Evolutionary conservation across 805 yeast species (phyloP).

Genomic region (Hanseniaspora lindneri): DNA sequence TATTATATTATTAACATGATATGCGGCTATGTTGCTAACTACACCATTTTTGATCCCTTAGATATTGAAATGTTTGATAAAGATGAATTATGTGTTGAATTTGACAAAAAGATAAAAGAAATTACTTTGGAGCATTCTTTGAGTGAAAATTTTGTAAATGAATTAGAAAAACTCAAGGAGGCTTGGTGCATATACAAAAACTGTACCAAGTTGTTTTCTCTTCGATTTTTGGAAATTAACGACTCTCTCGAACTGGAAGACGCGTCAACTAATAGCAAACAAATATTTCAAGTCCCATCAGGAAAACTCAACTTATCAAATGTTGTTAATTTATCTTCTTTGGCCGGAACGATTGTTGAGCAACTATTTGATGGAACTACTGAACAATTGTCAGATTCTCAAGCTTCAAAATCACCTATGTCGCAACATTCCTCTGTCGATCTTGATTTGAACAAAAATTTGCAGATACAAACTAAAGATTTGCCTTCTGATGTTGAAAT

Average conservation of each 20-base stretch:
- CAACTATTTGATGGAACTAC: too few relatives aligned
- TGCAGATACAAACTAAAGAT: too few relatives aligned
- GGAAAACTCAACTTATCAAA: not conserved
- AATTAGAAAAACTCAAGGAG: not conserved
- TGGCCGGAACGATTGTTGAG: not conserved
- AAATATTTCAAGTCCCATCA: not conserved
- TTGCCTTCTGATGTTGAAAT: not conserved
- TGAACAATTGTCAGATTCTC: too few relatives aligned
- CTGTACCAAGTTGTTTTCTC: not conserved
- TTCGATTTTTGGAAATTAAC: constrained; percentile 5
- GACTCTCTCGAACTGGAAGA: not conserved
- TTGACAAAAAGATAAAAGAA: not conserved
- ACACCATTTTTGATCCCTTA: not conserved
- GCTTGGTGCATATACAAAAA: constrained; percentile 1
- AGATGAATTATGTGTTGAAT: not conserved
- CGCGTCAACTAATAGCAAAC: too few relatives aligned
- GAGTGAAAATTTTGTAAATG: not conserved
- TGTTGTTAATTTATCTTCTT: not conserved
- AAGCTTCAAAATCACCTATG: not conserved
- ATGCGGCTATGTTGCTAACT: not conserved
- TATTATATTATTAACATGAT: not conserved
- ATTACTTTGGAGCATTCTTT: not conserved
- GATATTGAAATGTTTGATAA: not conserved
- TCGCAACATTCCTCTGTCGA: too few relatives aligned
- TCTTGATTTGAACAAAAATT: too few relatives aligned